Conservation (phyloP, 495 filamentous ascomycete genomes). For the Endocarpon pusillum region DNA sequence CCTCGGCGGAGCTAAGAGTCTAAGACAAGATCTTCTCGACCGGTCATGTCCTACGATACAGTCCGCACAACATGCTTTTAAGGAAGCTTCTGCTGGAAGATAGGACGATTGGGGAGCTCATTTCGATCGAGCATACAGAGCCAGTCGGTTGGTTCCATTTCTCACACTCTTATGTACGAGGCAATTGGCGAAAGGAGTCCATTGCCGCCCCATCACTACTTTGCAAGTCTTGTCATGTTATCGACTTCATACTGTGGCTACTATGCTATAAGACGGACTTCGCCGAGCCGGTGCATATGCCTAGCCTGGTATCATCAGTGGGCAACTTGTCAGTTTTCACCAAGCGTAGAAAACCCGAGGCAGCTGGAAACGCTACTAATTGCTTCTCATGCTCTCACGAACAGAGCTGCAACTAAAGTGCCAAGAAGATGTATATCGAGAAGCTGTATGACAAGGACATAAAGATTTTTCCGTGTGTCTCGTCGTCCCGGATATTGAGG, state of each 20-base stretch:
- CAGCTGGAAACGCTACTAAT: conserved; percentile 54
- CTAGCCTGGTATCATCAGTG: conserved; percentile 41
- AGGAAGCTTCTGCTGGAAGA: conserved; percentile 16
- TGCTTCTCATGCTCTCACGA: conserved; percentile 56
- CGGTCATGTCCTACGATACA: conserved; percentile 44
- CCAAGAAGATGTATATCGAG: conserved; percentile 48
- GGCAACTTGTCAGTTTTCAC: conserved; percentile 40
- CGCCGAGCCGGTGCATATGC: conserved; percentile 39
- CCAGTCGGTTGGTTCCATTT: conserved; percentile 81
- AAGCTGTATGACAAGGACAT: conserved; percentile 31
- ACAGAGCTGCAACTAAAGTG: conserved; percentile 49
- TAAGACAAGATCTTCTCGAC: conserved; percentile 1
- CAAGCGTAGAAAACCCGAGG: conserved; percentile 42
- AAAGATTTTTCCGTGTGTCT: conserved; percentile 55
- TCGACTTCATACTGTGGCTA: conserved; percentile 64
- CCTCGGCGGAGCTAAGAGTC: background rate
- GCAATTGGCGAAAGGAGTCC: conserved; percentile 60
- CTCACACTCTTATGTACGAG: conserved; percentile 56
- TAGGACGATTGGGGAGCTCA: conserved; percentile 43
- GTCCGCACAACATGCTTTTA: conserved; percentile 55
- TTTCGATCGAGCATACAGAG: conserved; percentile 63
- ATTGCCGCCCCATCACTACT: conserved; percentile 29
- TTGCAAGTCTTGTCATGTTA: conserved; percentile 74
- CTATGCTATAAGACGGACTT: background rate
- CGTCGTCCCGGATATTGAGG: conserved; percentile 61